Evolutionary conservation across 192 early-diverging fungal genomes (phyloP).

Genomic region (Coemansia sp.): DNA sequence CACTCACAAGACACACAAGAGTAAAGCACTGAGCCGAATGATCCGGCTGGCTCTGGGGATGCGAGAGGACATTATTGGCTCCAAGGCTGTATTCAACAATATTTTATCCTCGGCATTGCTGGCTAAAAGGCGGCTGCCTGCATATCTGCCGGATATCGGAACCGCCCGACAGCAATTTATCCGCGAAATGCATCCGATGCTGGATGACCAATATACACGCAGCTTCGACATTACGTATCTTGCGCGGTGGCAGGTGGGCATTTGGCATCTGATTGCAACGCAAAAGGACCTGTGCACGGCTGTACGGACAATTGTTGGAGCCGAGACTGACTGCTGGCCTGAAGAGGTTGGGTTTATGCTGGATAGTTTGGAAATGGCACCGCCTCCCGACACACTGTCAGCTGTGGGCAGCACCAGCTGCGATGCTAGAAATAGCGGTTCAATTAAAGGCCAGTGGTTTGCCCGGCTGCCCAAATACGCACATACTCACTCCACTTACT

Average conservation of each 20-base stretch:
- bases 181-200: slow-evolving; percentile 18
- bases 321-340: slow-evolving; percentile 41
- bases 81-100: slow-evolving; percentile 34
- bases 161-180: slow-evolving; percentile 35
- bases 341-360: slow-evolving; percentile 44
- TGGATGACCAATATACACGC: slow-evolving; percentile 14
- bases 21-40: slow-evolving; percentile 9
- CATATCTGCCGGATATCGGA: slow-evolving; percentile 36
- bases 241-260: slow-evolving; percentile 36
- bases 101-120: slow-evolving; percentile 24
- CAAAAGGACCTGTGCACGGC: slow-evolving; percentile 27
- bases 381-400: background rate
- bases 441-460: slow-evolving; percentile 27
- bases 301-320: slow-evolving; percentile 37
- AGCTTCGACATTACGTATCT: slow-evolving; percentile 45
- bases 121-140: slow-evolving; percentile 19
- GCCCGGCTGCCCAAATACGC: slow-evolving; percentile 44
- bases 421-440: too few species aligned
- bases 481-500: background rate
- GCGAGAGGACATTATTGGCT: slow-evolving; percentile 49
- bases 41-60: slow-evolving; percentile 26
- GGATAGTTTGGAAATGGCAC: slow-evolving; percentile 24
- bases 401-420: too few species aligned
- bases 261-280: slow-evolving; percentile 39
- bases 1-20: slow-evolving; percentile 14